Evolutionary conservation across 139 green algal genomes (phyloP).

Genomic region (Chlorella sorokiniana): DNA sequence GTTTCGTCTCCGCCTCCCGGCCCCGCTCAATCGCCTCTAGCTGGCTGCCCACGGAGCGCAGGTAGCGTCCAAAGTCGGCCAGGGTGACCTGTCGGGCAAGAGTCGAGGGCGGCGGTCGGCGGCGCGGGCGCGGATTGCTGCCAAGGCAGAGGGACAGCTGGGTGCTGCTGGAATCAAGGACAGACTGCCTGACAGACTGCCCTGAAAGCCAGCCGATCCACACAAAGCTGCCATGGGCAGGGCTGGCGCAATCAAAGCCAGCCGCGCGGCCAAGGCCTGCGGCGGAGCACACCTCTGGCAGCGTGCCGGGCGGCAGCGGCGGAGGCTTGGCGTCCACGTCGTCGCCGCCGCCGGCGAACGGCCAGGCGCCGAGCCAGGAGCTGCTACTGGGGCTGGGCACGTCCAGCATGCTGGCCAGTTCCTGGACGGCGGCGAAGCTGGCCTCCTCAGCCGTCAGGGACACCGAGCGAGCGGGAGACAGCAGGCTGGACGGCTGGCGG

Average conservation of each 20-base stretch:
- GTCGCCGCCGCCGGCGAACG: constrained; percentile 3
- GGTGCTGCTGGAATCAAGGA: too few relatives aligned
- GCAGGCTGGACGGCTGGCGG: too few relatives aligned
- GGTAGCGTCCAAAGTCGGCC: constrained; percentile 45
- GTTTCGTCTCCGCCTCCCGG: neutral
- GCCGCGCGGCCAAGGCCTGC: neutral
- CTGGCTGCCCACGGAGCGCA: constrained; percentile 25
- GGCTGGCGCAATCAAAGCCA: neutral
- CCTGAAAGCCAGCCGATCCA: too few relatives aligned
- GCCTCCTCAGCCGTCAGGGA: constrained; percentile 3
- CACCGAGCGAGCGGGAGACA: neutral
- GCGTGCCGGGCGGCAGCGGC: constrained; percentile 40
- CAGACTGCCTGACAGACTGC: too few relatives aligned
- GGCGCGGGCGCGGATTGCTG: too few relatives aligned
- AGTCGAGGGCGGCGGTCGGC: neutral
- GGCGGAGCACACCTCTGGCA: constrained; percentile 42
- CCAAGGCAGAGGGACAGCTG: too few relatives aligned
- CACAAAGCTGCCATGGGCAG: neutral
- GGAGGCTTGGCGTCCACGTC: constrained; percentile 30
- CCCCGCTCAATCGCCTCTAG: constrained; percentile 37
- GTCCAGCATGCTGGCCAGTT: constrained; percentile 25
- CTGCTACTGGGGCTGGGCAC: neutral
- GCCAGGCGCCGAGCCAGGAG: constrained; percentile 23
- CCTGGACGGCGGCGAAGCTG: constrained; percentile 12
- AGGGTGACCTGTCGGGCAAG: constrained; percentile 13